Base-by-base conservation (phyloP, 2,329 filamentous ascomycete genomes). In the Conoideocrella luteorostrata region DNA sequence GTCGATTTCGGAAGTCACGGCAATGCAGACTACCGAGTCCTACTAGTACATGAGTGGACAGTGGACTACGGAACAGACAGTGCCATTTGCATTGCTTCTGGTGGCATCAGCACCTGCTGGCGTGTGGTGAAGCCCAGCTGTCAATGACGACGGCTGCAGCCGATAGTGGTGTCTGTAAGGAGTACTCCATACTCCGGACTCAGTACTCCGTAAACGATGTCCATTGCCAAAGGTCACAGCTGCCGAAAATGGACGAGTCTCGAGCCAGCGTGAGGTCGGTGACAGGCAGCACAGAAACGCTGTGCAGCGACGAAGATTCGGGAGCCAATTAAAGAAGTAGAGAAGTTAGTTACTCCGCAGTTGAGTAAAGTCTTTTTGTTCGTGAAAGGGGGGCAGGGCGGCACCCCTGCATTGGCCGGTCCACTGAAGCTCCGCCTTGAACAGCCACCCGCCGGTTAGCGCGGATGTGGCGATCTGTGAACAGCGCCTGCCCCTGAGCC, bases 401-500 rank as follows among this genome's bases (percentile, higher is more conserved):
- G 34, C 20, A 21, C 34, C 10, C 20, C 34, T 37, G 18, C 34
- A 37, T 37, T 21, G 2, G 15, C n/a, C n/a, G 30, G 21, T 12
- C 28, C 26, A 13, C 32, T 34, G 32, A 39, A 23, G 18, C 20
- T 18, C 32, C 33, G 11, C 23, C 12, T 33, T 17, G n/a, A 32
- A 22, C 12, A 39, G 41, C 41, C 34, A 43, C 34, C 41, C 41
- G 34, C 41, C 41, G 23, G 20, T 42, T 42, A 35, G 39, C 38
- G 26, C 28, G 38, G 10, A 30, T 24, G 26, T 30, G 13, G 18
- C 33, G 18, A 37, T 35, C 33, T 18, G n/a, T 15, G 24, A 34
- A 28, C 41, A 29, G 28, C 28, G 40, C 22, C 17, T 26, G 20
- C 20, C 24, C 18, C 34, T 23, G 9, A n/a, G 7, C 10, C 32